Conservation (phyloP, 805 yeast genomes). For the Teunomyces pallodes region DNA sequence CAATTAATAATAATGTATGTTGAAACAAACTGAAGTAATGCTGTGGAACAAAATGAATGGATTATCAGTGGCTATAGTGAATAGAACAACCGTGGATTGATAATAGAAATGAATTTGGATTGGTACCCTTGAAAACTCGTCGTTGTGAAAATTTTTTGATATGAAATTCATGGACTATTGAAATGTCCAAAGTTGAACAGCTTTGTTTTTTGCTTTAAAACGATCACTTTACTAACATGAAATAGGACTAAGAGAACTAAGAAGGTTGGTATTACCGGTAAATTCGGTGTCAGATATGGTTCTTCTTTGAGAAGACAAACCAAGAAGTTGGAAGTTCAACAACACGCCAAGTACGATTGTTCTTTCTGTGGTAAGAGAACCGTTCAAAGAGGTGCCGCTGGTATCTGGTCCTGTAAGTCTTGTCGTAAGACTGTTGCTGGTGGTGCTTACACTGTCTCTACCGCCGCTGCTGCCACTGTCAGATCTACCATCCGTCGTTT, state of each 20-base stretch:
- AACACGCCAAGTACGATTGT: slow-evolving; percentile 98
- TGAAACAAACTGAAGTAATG: neutral
- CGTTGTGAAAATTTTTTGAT: neutral
- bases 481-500: slow-evolving; percentile 99
- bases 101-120: neutral
- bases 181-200: neutral
- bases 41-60: slow-evolving; percentile 2
- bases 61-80: neutral
- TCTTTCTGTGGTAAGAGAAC: slow-evolving; percentile 99
- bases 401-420: slow-evolving; percentile 97
- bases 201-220: neutral
- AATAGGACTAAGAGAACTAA: slow-evolving; percentile 99
- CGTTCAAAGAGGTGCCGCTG: slow-evolving; percentile 96
- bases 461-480: slow-evolving; percentile 99
- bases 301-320: slow-evolving; percentile 99
- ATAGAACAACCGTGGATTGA: neutral
- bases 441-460: slow-evolving; percentile 99
- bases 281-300: slow-evolving; percentile 99
- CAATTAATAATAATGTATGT: slow-evolving; percentile 15
- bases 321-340: slow-evolving; percentile 98
- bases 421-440: slow-evolving; percentile 98
- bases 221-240: slow-evolving; percentile 37
- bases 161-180: neutral
- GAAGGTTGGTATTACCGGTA: slow-evolving; percentile 99
- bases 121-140: too few species aligned